These are phyloP conservation scores for Acanthamoeba rhysodes DNA, from an alignment of 208 protist species.

Conservation along the genomic window DNA sequence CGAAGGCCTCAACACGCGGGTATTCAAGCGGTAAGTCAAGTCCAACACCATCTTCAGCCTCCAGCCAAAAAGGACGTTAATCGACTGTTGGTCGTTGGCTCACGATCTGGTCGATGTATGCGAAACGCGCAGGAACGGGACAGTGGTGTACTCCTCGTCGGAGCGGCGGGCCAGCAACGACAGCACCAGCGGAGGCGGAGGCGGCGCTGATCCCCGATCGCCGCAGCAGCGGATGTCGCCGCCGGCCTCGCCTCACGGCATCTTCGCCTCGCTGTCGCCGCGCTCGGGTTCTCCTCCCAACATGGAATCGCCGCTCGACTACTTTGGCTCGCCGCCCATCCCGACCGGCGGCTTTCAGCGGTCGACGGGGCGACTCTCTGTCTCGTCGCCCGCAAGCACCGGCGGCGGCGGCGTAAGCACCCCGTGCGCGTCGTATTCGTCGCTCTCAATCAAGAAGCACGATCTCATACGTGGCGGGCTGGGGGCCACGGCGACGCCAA, in stretches of 20 bases:
- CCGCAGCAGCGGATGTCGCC: slow-evolving; percentile 34
- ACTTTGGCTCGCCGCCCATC: background rate
- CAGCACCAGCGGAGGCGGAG: background rate
- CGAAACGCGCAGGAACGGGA: background rate
- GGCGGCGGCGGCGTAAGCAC: background rate
- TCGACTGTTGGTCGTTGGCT: too few relatives aligned
- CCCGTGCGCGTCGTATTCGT: background rate
- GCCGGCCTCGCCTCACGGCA: background rate
- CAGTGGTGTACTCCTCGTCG: background rate
- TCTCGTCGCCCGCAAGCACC: slow-evolving; percentile 1
- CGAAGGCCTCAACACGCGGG: slow-evolving; percentile 16
- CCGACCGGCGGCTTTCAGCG: background rate
- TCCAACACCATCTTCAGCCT: background rate
- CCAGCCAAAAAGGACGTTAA: too few relatives aligned
- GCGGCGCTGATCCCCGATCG: background rate
- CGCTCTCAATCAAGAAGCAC: slow-evolving; percentile 7
- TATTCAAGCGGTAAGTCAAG: background rate
- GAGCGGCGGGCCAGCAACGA: slow-evolving; percentile 2
- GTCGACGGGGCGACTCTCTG: background rate
- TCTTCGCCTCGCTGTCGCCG: background rate
- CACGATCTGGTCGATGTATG: too few relatives aligned
- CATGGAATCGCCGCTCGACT: background rate
- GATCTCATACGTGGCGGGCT: background rate
- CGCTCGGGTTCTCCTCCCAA: background rate
- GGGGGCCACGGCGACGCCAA: background rate